Base-by-base conservation (phyloP, 2,329 filamentous ascomycete genomes). In the Aspergillus latus region DNA sequence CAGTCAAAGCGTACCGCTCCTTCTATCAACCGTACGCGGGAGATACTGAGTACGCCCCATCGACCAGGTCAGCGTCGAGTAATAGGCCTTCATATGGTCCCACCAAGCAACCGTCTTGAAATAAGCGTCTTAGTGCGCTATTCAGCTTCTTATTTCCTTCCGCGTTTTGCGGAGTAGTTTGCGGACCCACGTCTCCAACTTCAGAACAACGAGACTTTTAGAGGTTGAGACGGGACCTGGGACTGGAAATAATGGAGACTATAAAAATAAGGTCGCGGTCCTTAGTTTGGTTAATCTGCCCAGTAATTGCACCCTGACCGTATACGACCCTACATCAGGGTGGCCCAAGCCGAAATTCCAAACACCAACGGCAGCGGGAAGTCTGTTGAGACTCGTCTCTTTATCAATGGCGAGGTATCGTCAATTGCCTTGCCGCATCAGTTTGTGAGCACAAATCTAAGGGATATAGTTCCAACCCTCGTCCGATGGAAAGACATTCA, bases 371-470 rank as follows among this genome's bases (percentile, higher is more conserved):
- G 44, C 4, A 26, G 36, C 21, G 26, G 43, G 21, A 32, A 45
- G 34, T 49, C 62, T 7, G 68, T 71, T 16, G 70, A 72, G 55
- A 70, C 68, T 49, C 62, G 68, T 10, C 58, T 73, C 15, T 73
- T 72, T 49, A 71, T 72, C 49, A 69, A 71, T 44, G 66, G 65
- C 52, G 61, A 71, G 62, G 69, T 71, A 63, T 13, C 16, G 8
- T n/a, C 34, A 28, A 21, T 21, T 21, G 21, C 21, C 21, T 21
- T 21, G 21, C 21, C 21, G 21, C 21, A 21, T 21, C 28, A 46
- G 9, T 16, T 9, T 6, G 10, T 39, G 21, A 34, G 44, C 40
- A 4, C 10, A 7, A 4, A 30, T 10, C 5, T 21, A 21, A 36
- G 48, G 2, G 34, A 15, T 37, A 36, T 52, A 70, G 66, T 70